Evolutionary conservation across 2,329 filamentous ascomycete species (phyloP).

Genomic region (Chaetomiaceae sp.): DNA sequence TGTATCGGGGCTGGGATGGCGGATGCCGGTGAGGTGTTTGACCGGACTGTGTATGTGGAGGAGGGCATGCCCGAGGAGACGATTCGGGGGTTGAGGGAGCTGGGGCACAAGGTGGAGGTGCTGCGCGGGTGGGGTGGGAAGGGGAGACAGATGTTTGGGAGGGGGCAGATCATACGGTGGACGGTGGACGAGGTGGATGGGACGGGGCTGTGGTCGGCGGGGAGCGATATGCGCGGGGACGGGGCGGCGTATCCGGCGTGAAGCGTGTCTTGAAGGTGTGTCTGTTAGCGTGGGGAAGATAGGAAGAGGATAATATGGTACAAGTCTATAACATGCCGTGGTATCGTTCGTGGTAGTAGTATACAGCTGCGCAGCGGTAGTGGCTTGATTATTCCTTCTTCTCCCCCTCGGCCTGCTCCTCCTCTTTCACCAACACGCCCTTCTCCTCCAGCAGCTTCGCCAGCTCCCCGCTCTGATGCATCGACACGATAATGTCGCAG

Average conservation of each 20-base stretch:
- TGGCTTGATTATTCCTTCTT: slow-evolving; percentile 31
- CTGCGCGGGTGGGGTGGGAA: slow-evolving; percentile 48
- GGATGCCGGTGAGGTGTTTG: slow-evolving; percentile 52
- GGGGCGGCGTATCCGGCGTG: slow-evolving; percentile 60
- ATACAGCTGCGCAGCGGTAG: slow-evolving; percentile 1
- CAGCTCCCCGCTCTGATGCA: slow-evolving; percentile 94
- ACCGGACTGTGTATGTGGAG: slow-evolving; percentile 70
- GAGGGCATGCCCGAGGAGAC: slow-evolving; percentile 71
- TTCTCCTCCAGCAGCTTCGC: slow-evolving; percentile 91
- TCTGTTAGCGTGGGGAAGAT: not conserved
- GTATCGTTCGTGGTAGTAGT: slow-evolving; percentile 8
- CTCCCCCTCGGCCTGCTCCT: slow-evolving; percentile 31
- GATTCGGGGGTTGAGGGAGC: slow-evolving; percentile 57
- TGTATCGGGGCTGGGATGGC: slow-evolving; percentile 76
- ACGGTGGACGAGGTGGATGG: slow-evolving; percentile 67
- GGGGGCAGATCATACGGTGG: slow-evolving; percentile 80
- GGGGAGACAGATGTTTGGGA: slow-evolving; percentile 68
- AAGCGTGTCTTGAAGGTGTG: not conserved
- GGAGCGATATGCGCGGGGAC: slow-evolving; percentile 84
- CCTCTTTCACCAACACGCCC: slow-evolving; percentile 67
- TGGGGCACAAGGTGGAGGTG: slow-evolving; percentile 72
- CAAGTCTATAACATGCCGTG: slow-evolving; percentile 10
- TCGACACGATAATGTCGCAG: slow-evolving; percentile 94
- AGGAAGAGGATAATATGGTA: not conserved
- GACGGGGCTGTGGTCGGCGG: slow-evolving; percentile 74